A percentile compares a stretch with the other conserved stretches of the same genome.
Evolutionary conservation across 306 rosid species (phyloP).

Genomic region (Pueraria montana): DNA sequence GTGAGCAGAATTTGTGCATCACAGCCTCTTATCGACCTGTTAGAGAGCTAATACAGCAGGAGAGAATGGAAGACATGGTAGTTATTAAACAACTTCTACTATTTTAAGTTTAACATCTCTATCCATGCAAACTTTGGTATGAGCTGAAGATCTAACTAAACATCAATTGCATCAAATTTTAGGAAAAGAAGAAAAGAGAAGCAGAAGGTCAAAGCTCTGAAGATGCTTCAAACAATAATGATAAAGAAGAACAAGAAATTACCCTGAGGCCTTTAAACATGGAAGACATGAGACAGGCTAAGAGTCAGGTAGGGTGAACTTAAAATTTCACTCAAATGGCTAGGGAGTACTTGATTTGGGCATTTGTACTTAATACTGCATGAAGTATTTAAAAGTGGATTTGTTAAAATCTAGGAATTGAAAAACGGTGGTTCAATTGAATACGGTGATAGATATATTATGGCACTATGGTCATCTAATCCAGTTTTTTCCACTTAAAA

Average conservation of each 20-base stretch:
- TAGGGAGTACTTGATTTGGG: background rate
- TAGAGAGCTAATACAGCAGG: slow-evolving; percentile 46
- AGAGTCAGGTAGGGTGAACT: background rate
- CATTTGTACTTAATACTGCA: background rate
- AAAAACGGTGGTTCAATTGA: background rate
- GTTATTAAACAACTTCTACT: slow-evolving; percentile 8
- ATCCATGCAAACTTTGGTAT: background rate
- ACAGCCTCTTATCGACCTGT: slow-evolving; percentile 94
- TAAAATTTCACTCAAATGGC: background rate
- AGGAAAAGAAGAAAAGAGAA: slow-evolving; percentile 92
- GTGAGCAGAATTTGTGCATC: slow-evolving; percentile 82
- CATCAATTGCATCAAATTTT: background rate
- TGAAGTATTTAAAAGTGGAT: background rate
- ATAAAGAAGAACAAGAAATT: slow-evolving; percentile 66
- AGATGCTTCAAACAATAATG: slow-evolving; percentile 59
- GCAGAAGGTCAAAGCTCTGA: no score
- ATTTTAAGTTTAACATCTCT: slow-evolving; percentile 18
- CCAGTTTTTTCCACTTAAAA: background rate
- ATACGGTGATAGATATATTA: background rate
- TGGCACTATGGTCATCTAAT: background rate
- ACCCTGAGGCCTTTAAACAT: slow-evolving; percentile 39
- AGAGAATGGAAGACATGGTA: slow-evolving; percentile 82
- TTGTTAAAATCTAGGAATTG: background rate
- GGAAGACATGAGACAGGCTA: slow-evolving; percentile 81
- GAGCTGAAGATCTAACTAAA: no score